Evolutionary conservation across 805 yeast species (phyloP).

Genomic region (Debaryomyces tyrocola): DNA sequence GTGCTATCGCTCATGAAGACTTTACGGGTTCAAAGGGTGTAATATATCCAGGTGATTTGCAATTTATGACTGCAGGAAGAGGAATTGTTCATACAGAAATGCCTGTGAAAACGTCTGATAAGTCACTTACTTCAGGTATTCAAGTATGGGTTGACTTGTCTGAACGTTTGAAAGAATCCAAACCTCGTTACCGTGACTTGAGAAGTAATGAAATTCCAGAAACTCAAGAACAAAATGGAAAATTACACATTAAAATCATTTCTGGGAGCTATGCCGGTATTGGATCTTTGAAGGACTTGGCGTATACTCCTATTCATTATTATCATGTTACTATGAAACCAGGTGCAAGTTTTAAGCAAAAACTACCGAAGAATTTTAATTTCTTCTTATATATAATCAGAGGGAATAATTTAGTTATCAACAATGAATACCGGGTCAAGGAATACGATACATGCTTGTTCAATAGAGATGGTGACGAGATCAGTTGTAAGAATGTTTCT

Average conservation of each 20-base stretch:
- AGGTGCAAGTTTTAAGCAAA: constrained; percentile 63
- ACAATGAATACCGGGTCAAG: constrained; percentile 38
- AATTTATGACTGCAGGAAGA: constrained; percentile 91
- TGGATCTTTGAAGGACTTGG: constrained; percentile 70
- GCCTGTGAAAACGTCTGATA: constrained; percentile 61
- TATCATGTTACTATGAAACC: constrained; percentile 66
- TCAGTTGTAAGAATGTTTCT: constrained; percentile 46
- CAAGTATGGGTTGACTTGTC: constrained; percentile 91
- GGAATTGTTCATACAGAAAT: constrained; percentile 87
- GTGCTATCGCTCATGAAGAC: constrained; percentile 52
- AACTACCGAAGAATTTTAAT: constrained; percentile 59
- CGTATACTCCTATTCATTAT: constrained; percentile 78
- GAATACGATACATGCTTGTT: constrained; percentile 60
- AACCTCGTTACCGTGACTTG: constrained; percentile 79
- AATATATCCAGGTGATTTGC: constrained; percentile 78
- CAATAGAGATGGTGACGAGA: constrained; percentile 64
- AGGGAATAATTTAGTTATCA: constrained; percentile 54
- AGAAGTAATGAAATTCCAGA: constrained; percentile 69
- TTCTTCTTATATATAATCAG: constrained; percentile 66
- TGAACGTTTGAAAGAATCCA: constrained; percentile 54
- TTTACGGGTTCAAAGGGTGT: constrained; percentile 84
- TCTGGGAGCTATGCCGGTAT: constrained; percentile 77
- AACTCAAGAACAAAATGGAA: constrained; percentile 60
- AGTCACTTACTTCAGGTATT: constrained; percentile 58
- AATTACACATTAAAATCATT: constrained; percentile 67